These are phyloP conservation scores for Coemansia asiatica DNA, from an alignment of 192 early-diverging fungal genomes.

Conservation along the genomic window DNA sequence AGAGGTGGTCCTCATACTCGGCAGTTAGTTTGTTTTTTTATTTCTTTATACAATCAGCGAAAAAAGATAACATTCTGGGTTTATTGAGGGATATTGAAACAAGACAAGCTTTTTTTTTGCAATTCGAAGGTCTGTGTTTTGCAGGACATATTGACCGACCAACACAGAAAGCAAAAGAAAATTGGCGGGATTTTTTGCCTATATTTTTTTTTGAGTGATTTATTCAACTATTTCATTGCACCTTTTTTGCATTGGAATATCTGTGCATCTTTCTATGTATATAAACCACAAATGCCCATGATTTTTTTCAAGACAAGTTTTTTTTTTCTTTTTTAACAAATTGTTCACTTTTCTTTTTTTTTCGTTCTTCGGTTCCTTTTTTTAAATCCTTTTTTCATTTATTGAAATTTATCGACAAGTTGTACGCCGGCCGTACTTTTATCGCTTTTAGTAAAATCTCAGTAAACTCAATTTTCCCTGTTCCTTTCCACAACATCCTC, in stretches of 20 bases:
- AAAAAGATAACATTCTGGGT: not conserved
- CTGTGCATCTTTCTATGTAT: not conserved
- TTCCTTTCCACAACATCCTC: not conserved
- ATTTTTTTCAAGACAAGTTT: not conserved
- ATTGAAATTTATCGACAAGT: not conserved
- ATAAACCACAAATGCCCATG: not conserved
- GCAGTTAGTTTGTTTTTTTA: no score
- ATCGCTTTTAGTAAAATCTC: not conserved
- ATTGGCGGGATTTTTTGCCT: not conserved
- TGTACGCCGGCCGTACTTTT: constrained; percentile 24
- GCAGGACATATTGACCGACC: not conserved
- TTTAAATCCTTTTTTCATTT: not conserved
- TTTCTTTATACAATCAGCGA: not conserved
- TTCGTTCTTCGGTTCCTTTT: constrained; percentile 13
- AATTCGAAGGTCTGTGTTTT: not conserved
- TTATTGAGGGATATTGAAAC: not conserved
- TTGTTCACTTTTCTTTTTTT: not conserved
- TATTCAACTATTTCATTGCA: not conserved
- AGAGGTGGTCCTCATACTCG: no score
- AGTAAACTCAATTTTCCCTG: no score
- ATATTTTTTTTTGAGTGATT: not conserved
- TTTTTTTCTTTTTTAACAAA: constrained; percentile 8
- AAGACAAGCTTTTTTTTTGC: not conserved
- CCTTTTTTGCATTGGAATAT: not conserved
- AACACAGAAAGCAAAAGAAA: constrained; percentile 2